Percentiles rank a stretch among this genome's conserved stretches.
These are phyloP conservation scores for Ricinus communis DNA, from an alignment of 345 rosid species.

Conservation along the genomic window DNA sequence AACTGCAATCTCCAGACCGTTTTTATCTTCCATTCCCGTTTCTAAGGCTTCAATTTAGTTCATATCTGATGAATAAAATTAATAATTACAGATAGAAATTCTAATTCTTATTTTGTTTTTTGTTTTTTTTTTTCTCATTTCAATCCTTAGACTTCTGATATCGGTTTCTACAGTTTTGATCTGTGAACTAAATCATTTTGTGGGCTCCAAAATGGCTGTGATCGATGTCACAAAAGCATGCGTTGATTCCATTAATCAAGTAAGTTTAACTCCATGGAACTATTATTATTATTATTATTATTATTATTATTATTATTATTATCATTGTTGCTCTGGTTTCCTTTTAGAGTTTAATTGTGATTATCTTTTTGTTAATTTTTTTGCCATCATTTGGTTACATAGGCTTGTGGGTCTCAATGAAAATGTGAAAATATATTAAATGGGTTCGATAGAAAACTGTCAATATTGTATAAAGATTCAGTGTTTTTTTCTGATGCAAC, in stretches of 20 bases:
- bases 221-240: slow-evolving; percentile 71
- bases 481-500: too few species aligned
- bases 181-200: not conserved
- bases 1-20: too few species aligned
- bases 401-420: not conserved
- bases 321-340: not conserved
- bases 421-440: not conserved
- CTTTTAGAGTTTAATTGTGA: too few species aligned
- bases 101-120: not conserved
- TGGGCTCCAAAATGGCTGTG: slow-evolving; percentile 47
- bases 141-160: not conserved
- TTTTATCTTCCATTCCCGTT: too few species aligned
- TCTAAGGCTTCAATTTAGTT: too few species aligned
- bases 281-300: too few species aligned
- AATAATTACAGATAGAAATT: not conserved
- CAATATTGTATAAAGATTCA: not conserved
- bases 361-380: too few species aligned
- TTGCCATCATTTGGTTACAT: not conserved
- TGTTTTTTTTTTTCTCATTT: not conserved
- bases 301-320: not conserved
- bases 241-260: slow-evolving; percentile 76
- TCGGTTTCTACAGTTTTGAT: not conserved
- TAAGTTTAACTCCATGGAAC: slow-evolving; percentile 28
- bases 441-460: not conserved
- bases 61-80: too few species aligned